Percentiles rank a stretch among this genome's conserved stretches.
Conservation (phyloP, 2,329 filamentous ascomycete species). For the Aspergillus luchuensis region DNA sequence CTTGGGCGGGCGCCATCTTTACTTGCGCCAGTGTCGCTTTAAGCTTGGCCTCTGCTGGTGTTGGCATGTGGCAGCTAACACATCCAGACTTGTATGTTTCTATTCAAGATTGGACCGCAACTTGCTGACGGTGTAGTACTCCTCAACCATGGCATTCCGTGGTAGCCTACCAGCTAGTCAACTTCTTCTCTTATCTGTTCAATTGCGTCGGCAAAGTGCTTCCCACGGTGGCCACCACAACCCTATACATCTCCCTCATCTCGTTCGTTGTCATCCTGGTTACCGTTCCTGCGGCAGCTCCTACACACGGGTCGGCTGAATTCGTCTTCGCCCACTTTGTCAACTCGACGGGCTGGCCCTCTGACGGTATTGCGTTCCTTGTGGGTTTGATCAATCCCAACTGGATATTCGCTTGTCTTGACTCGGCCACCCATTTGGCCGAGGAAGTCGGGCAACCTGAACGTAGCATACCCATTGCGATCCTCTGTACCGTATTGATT, state of each 20-base stretch:
- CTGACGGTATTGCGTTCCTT: constrained; percentile 54
- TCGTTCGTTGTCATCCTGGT: constrained; percentile 54
- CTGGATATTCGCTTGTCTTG: constrained; percentile 54
- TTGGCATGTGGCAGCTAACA: constrained; percentile 55
- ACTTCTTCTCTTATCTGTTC: constrained; percentile 52
- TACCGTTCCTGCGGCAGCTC: constrained; percentile 49
- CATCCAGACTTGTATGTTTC: constrained; percentile 55
- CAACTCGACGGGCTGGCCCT: constrained; percentile 54
- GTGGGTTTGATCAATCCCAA: constrained; percentile 56
- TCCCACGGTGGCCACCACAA: constrained; percentile 43
- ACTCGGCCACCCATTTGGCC: constrained; percentile 54
- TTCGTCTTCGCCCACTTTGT: constrained; percentile 57
- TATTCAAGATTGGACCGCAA: neutral
- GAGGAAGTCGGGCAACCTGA: constrained; percentile 54
- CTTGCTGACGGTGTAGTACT: constrained; percentile 23
- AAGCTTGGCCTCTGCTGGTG: constrained; percentile 49
- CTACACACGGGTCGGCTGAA: constrained; percentile 47
- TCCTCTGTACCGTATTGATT: constrained; percentile 53
- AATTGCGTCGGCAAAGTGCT: constrained; percentile 45
- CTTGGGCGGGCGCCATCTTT: constrained; percentile 57
- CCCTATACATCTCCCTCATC: constrained; percentile 50
- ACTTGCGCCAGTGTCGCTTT: constrained; percentile 56
- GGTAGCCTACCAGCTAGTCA: constrained; percentile 51
- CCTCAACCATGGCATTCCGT: constrained; percentile 41
- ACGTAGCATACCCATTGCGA: constrained; percentile 52